Conservation (phyloP, 371 early-diverging fungal species). For the Apophysomyces variabilis region DNA sequence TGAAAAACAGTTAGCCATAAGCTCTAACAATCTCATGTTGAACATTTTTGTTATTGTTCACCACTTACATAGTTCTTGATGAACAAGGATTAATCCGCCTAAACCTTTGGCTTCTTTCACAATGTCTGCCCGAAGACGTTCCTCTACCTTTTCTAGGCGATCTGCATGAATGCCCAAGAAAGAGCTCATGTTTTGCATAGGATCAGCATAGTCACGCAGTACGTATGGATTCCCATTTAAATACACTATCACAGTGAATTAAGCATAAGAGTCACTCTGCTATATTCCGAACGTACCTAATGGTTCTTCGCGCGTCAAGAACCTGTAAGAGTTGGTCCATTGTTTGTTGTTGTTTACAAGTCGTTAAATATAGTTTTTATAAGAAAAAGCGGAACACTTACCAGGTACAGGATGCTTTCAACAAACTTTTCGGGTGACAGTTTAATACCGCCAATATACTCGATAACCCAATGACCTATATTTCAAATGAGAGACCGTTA, state of each 20-base stretch:
- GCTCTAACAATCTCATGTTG: no score
- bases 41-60: no score
- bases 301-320: slow-evolving; percentile 77
- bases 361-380: not conserved
- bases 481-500: not conserved
- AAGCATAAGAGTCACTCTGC: not conserved
- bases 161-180: slow-evolving; percentile 69
- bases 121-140: slow-evolving; percentile 70
- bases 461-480: slow-evolving; percentile 59
- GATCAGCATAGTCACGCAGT: slow-evolving; percentile 63
- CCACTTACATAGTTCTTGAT: slow-evolving; percentile 63
- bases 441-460: slow-evolving; percentile 67
- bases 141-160: slow-evolving; percentile 74
- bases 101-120: slow-evolving; percentile 57
- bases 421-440: slow-evolving; percentile 51
- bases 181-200: slow-evolving; percentile 68
- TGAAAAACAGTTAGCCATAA: not conserved
- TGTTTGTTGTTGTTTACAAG: no score
- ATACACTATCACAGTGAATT: slow-evolving; percentile 42
- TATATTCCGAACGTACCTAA: slow-evolving; percentile 37
- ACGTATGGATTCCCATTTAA: slow-evolving; percentile 72
- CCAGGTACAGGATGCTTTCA: slow-evolving; percentile 45
- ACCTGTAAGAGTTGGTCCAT: slow-evolving; percentile 41
- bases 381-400: slow-evolving; percentile 16
- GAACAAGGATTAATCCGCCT: slow-evolving; percentile 67